Evolutionary conservation across 2,329 filamentous ascomycete species (phyloP).

Genomic region (Sarocladiaceae sp.): DNA sequence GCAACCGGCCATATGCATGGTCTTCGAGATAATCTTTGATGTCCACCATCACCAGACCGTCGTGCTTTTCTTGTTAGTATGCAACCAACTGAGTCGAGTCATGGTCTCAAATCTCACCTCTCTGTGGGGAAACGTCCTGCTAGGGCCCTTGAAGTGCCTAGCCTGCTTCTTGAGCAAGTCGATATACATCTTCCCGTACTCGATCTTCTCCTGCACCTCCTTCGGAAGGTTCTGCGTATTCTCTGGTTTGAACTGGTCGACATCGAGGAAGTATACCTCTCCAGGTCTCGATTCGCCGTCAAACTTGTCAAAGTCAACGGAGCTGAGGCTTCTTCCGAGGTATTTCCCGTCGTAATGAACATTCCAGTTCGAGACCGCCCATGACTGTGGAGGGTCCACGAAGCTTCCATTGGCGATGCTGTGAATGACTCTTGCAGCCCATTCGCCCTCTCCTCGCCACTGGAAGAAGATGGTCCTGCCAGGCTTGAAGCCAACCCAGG

Average conservation of each 20-base stretch:
- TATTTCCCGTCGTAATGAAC: neutral
- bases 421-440: neutral
- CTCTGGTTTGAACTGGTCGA: neutral
- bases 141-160: neutral
- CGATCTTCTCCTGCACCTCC: neutral
- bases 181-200: neutral
- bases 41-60: conserved; percentile 2
- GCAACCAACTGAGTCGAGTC: too few species aligned
- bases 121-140: neutral
- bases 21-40: neutral
- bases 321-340: neutral
- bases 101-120: too few species aligned
- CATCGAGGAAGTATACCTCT: neutral
- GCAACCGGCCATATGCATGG: neutral
- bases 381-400: neutral
- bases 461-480: conserved; percentile 11
- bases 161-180: neutral
- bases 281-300: neutral
- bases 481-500: conserved; percentile 16
- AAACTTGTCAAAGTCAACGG: neutral
- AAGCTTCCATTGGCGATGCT: neutral
- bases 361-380: neutral
- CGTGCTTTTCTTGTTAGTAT: neutral
- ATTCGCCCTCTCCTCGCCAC: neutral
- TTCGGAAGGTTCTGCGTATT: neutral